A percentile compares a stretch with the other conserved stretches of the same genome.
Evolutionary conservation across 2,329 filamentous ascomycete genomes (phyloP).

Genomic region (Calonectria fujianensis): DNA sequence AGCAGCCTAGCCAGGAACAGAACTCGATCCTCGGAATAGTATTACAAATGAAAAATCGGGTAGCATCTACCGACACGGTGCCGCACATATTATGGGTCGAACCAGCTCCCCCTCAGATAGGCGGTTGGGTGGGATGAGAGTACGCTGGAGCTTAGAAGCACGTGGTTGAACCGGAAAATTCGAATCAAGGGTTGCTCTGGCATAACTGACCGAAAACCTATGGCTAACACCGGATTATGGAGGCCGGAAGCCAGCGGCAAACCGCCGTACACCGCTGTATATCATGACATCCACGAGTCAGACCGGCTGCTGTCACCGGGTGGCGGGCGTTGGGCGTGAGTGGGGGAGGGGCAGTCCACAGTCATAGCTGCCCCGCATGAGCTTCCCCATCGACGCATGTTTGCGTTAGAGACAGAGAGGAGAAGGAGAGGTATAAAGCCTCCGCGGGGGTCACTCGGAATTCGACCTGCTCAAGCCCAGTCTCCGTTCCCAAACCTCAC

Average conservation of each 20-base stretch:
- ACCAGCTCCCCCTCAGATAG: background rate
- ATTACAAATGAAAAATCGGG: conserved; percentile 33
- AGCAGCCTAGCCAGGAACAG: conserved; percentile 3
- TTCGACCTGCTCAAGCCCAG: background rate
- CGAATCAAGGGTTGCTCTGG: background rate
- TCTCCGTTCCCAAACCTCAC: background rate
- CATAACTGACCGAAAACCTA: background rate
- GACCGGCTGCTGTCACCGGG: conserved; percentile 4
- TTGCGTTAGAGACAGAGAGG: conserved; percentile 23
- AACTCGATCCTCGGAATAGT: background rate
- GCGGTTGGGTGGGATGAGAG: background rate
- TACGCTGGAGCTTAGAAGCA: background rate
- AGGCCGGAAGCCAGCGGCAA: background rate
- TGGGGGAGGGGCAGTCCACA: conserved; percentile 34
- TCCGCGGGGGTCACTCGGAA: conserved; percentile 2
- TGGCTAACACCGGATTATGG: background rate
- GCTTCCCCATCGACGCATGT: conserved; percentile 30
- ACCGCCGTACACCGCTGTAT: background rate
- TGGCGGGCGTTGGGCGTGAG: conserved; percentile 6
- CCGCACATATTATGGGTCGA: conserved; percentile 30
- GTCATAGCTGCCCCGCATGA: conserved; percentile 40
- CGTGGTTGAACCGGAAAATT: background rate
- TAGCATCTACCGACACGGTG: conserved; percentile 7
- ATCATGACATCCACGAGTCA: conserved; percentile 22
- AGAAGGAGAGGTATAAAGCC: conserved; percentile 36